Base-by-base conservation (phyloP, 1,284 basidiomycete genomes). In the Ceratobasidium sp. region DNA sequence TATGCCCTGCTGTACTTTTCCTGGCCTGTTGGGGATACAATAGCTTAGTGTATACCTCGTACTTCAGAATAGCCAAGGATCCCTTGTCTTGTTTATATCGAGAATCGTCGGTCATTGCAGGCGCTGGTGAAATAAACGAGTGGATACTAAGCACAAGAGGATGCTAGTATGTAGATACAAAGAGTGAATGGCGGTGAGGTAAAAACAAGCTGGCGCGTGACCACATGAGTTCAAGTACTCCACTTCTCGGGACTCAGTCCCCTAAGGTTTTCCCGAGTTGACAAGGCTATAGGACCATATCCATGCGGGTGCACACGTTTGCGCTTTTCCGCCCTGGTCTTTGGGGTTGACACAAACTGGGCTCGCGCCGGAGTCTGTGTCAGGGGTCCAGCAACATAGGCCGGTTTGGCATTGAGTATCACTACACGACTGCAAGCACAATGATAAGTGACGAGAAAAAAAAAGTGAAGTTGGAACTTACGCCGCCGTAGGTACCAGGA, bases 261-360 rank as follows among this genome's bases (percentile, higher is more conserved):
- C 49, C 49, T 51, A 51, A 51, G 3, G 7, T 10, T 45, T 17
- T 45, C 42, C 42, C 20, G 49, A 51, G 8, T 26, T 26, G 20
- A 60, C 56, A 37, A 60, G 56, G 56, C 56, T 60, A 20, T 37
- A 60, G 15, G 56, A 60, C 56, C 56, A 60, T 13, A 60, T 60
- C 56, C 56, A 60, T 31, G 31, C 8, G 10, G 56, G 56, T 10
- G 6, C 37, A 33, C 56, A 60, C 6, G 20, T 31, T 28, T 56
- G 53, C 15, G 54, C 7, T 20, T 17, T 33, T 4, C 7, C 56
- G 31, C 11, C 37, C 13, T 13, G 31, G 4, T 15, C 53, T 56
- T 60, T 60, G 56, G 56, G 56, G 17, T 8, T 20, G 11, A 60
- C 56, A 35, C 56, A 60, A 23, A 37, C 17, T 20, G 31, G 15